Evolutionary conservation across 2,329 filamentous ascomycete genomes (phyloP).

Genomic region (Penicillium hordei): DNA sequence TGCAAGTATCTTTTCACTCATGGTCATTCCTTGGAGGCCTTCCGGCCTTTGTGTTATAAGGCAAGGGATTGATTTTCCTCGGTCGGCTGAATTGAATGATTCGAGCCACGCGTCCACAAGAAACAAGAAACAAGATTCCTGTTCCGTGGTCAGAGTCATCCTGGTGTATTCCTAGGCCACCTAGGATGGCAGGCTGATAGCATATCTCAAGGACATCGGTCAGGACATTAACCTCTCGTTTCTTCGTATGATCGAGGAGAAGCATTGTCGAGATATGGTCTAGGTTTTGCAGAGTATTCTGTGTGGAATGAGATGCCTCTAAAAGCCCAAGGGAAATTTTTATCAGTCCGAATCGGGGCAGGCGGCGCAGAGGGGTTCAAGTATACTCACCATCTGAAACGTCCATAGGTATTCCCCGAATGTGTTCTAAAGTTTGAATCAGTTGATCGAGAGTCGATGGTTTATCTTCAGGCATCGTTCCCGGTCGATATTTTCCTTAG

Average conservation of each 20-base stretch:
- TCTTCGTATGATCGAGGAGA: background rate
- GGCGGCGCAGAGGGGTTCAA: background rate
- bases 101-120: conserved; percentile 31
- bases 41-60: conserved; percentile 15
- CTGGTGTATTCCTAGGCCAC: conserved; percentile 15
- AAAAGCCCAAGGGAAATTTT: too few species aligned
- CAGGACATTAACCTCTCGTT: conserved; percentile 14
- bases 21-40: conserved; percentile 40
- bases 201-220: conserved; percentile 24
- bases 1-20: conserved; percentile 48
- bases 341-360: background rate
- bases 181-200: conserved; percentile 17
- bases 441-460: background rate
- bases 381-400: background rate
- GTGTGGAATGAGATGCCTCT: background rate
- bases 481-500: too few species aligned
- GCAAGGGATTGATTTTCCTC: conserved; percentile 5
- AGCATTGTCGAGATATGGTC: background rate
- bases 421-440: background rate
- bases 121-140: conserved; percentile 26
- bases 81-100: conserved; percentile 30
- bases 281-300: background rate
- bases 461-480: background rate
- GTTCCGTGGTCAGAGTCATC: background rate
- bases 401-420: too few species aligned